Base-by-base conservation (phyloP, 805 yeast species). In the Ogataea thermomethanolica region DNA sequence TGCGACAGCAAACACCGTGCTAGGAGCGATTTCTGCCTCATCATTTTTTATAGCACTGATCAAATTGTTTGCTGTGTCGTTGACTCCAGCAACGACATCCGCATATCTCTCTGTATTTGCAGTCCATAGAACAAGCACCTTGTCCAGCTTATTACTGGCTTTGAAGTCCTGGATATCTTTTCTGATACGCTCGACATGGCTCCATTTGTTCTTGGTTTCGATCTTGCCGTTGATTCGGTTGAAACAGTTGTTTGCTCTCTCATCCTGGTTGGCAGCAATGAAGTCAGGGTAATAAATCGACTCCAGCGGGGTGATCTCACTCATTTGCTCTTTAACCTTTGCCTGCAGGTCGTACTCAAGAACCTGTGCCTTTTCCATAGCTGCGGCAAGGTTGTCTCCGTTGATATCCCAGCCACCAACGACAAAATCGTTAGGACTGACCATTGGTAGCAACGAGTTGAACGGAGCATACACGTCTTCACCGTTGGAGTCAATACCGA, bases 61-160 rank as follows among this genome's bases (percentile, higher is more conserved):
- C 59, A 90, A 69, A 66, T 85, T 84, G 28, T 84, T 95, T 37
- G 88, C 80, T 21, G 91, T 85, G 64, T 90, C 97, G 60, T 90
- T 89, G 49, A 91, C 87, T 44, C 95, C 93, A 5, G 72, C 69
- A 31, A 80, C 66, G 30, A 91, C 59, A 29, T 84, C 90, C 31
- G 95, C 78, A 62, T 84, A 89, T 62, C 97, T 81, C 70, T 90
- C 98, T 41, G 98, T 90, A 70, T 90, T 91, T 41, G 98, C 98
- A 32, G 96, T 89, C 98, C 98, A 90, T 58, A 90, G 73, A 33
- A 91, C 85, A 59, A 90, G 79, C 41, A 91, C 95, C 62, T 83
- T 84, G 65, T 90, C 97, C 56, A 90, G 78, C 27, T 67, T 62
- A 60, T 91, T 86, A 46, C 70, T 64, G 28, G 60, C 58, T 67